Evolutionary conservation across 768 basidiomycete genomes (phyloP).

Genomic region (Lactarius quietus): DNA sequence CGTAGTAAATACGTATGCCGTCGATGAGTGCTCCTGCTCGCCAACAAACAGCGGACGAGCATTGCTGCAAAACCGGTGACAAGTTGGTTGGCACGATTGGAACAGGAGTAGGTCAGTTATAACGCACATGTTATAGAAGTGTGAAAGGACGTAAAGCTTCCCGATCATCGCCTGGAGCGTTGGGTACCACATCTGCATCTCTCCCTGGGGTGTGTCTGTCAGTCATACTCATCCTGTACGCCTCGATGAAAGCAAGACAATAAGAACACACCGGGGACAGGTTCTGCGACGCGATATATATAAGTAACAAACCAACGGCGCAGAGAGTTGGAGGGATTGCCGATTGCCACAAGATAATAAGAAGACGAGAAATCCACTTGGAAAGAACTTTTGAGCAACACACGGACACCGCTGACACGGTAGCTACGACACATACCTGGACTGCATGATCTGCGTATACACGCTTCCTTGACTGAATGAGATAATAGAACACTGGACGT

Average conservation of each 20-base stretch:
- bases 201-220: neutral
- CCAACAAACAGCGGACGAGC: neutral
- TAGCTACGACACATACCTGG: neutral
- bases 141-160: slow-evolving; percentile 12
- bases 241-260: neutral
- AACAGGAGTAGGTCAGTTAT: neutral
- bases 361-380: slow-evolving; percentile 1
- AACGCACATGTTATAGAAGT: slow-evolving; percentile 10
- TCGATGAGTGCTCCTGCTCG: neutral
- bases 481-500: slow-evolving; percentile 5
- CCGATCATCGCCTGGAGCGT: slow-evolving; percentile 7
- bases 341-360: slow-evolving; percentile 7
- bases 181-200: slow-evolving; percentile 2
- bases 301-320: neutral
- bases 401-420: too few relatives aligned
- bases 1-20: neutral
- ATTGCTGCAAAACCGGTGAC: slow-evolving; percentile 4
- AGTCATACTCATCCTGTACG: neutral
- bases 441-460: neutral
- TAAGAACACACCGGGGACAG: neutral
- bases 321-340: slow-evolving; percentile 13
- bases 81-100: neutral
- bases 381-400: neutral
- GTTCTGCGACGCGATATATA: neutral
- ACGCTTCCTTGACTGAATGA: neutral